A percentile compares a stretch with the other conserved stretches of the same genome.
phyloP scores from a whole-genome alignment of 2,329 filamentous ascomycete species.

The Onygenales sp. region DNA sequence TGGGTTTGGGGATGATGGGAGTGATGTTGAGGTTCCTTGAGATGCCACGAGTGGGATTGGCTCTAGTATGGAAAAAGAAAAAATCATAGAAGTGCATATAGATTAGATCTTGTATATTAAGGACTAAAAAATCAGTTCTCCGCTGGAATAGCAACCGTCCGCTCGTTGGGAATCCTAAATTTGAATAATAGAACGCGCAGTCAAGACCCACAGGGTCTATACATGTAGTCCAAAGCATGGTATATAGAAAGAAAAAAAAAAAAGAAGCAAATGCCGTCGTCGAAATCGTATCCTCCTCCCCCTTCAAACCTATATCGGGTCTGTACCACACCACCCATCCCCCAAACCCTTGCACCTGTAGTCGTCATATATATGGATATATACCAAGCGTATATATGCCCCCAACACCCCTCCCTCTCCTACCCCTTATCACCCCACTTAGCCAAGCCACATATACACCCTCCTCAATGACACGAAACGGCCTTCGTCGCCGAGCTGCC shows the following conservation, averaged over 20 bases:
- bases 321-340: not conserved
- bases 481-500: constrained; percentile 68
- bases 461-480: constrained; percentile 72
- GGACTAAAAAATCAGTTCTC: no score
- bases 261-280: no score
- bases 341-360: not conserved
- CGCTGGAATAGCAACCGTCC: no score
- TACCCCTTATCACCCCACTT: no score
- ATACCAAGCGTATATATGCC: not conserved
- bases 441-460: not conserved
- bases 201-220: no score
- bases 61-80: not conserved
- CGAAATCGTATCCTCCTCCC: no score
- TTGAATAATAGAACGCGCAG: no score
- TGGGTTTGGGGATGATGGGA: constrained; percentile 51
- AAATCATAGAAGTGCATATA: not conserved
- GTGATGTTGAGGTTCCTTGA: constrained; percentile 42
- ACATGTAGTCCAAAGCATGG: no score
- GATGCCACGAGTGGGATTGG: not conserved
- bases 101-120: not conserved
- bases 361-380: not conserved
- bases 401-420: not conserved
- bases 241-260: no score
- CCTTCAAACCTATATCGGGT: no score
- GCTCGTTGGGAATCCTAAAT: no score